These are phyloP conservation scores for Daldinia decipiens DNA, from an alignment of 495 filamentous ascomycete species.

Conservation along the genomic window DNA sequence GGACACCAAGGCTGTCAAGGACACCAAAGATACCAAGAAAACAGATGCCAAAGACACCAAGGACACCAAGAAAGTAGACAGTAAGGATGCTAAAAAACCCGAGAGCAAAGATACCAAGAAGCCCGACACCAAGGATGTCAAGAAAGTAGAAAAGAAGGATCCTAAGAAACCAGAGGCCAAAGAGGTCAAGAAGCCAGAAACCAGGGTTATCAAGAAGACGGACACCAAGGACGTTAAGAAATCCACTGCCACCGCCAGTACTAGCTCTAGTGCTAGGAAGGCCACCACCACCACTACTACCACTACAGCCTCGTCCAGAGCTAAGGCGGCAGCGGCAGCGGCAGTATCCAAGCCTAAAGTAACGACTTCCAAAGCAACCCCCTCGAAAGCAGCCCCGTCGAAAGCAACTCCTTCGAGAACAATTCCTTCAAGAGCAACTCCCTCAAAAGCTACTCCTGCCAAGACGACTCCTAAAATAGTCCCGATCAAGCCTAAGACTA, in stretches of 20 bases:
- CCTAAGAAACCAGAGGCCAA: not conserved
- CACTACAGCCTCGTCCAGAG: not conserved
- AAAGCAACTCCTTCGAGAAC: not conserved
- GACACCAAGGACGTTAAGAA: not conserved
- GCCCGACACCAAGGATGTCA: not conserved
- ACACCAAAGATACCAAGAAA: not conserved
- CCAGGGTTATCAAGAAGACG: not conserved
- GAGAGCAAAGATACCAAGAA: conserved; percentile 1
- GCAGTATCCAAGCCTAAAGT: not conserved
- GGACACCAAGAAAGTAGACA: conserved; percentile 21
- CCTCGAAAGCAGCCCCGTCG: not conserved
- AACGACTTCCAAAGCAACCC: not conserved
- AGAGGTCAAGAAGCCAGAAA: not conserved
- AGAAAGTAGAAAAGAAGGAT: conserved; percentile 11
- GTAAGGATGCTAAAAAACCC: conserved; percentile 3
- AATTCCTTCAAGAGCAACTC: not conserved
- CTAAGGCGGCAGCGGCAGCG: not conserved
- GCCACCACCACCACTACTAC: not conserved
- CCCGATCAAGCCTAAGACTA: not conserved
- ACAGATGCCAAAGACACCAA: conserved; percentile 8
- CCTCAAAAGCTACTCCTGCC: not conserved
- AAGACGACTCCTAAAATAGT: not conserved
- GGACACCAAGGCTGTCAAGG: conserved; percentile 45
- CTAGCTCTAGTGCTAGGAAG: not conserved
- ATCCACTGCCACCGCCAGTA: not conserved